Evolutionary conservation across 2,329 filamentous ascomycete species (phyloP), one percentile per base, ranked within the genome.

Genomic region (Botrytis sinoallii): DNA sequence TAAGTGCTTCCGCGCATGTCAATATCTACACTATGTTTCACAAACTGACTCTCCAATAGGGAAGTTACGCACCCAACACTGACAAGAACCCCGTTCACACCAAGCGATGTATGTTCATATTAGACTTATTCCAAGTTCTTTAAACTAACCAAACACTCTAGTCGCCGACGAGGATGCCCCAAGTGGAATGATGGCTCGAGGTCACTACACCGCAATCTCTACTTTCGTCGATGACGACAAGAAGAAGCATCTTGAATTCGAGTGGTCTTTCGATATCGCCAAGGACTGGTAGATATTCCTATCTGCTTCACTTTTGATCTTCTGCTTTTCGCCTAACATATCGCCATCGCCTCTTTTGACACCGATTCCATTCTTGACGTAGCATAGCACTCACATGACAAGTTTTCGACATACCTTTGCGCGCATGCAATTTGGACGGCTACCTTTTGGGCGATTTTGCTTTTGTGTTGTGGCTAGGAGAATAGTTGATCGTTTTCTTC

Each of bases 161-260:
- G 94, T 98, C 87, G 90, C 94, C 79, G 89, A 94, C 80, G 95
- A 98, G 83, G 94, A 97, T 77, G 96, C 96, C 29, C 96, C 96
- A 25, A 91, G 91, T 29, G 95, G 95, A 79, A 95, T 98, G 90
- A 85, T 98, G 72, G 92, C 90, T 73, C 93, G 96, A 75, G 96
- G 94, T 77, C 91, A 94, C 84, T 99, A 99, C 88, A 92, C 92
- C 75, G 95, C 95, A 76, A 84, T 91, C 75, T 97, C 94, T 78
- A 94, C 90, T 84, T 99, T 99, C 83, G 89, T 97, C 76, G 96
- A 99, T 82, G 96, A 99, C 81, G 96, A 99, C 85, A 92, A 96
- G 83, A 91, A 94, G 84, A 91, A 88, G 77, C 95, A 99, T 84
- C 87, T 99, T 76, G 88, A 92, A 82, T 99, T 99, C 83, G 92